Conservation (phyloP, 768 basidiomycete genomes). For the Calocera viscosa region DNA sequence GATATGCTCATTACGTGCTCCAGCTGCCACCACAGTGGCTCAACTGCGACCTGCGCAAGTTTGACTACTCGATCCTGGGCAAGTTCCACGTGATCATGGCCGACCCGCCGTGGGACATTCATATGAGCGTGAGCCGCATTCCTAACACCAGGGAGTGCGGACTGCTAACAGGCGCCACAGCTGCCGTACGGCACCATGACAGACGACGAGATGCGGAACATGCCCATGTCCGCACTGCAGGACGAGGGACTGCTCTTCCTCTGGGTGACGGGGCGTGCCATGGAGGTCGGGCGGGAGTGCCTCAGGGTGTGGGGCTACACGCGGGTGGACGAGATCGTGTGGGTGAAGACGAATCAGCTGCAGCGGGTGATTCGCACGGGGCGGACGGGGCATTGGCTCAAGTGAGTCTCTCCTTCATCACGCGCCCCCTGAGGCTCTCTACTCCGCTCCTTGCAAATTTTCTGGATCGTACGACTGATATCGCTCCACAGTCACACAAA, state of each 20-base stretch:
- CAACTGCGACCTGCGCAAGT: slow-evolving; percentile 82
- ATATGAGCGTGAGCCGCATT: slow-evolving; percentile 56
- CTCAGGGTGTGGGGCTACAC: slow-evolving; percentile 93
- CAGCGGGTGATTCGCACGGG: slow-evolving; percentile 94
- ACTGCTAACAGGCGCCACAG: slow-evolving; percentile 35
- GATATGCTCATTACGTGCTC: slow-evolving; percentile 1
- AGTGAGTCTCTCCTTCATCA: slow-evolving; percentile 29
- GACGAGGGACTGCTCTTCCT: slow-evolving; percentile 90
- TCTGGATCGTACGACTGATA: neutral
- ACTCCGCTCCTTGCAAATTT: neutral
- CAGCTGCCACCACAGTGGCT: slow-evolving; percentile 87
- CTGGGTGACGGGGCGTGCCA: slow-evolving; percentile 97
- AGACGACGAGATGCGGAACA: slow-evolving; percentile 95
- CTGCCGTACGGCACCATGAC: slow-evolving; percentile 98
- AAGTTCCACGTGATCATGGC: slow-evolving; percentile 99
- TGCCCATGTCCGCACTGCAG: slow-evolving; percentile 88
- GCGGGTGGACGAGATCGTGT: slow-evolving; percentile 91
- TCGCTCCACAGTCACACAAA: slow-evolving; percentile 53
- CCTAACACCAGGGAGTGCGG: slow-evolving; percentile 11
- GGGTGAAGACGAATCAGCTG: slow-evolving; percentile 97
- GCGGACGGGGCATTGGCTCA: slow-evolving; percentile 96
- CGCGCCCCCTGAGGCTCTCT: neutral
- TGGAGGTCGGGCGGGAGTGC: slow-evolving; percentile 96
- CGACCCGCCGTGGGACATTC: slow-evolving; percentile 98
- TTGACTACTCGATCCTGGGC: slow-evolving; percentile 87